phyloP scores from a whole-genome alignment of 169 alveolate species.

The Eimeria praecox region DNA sequence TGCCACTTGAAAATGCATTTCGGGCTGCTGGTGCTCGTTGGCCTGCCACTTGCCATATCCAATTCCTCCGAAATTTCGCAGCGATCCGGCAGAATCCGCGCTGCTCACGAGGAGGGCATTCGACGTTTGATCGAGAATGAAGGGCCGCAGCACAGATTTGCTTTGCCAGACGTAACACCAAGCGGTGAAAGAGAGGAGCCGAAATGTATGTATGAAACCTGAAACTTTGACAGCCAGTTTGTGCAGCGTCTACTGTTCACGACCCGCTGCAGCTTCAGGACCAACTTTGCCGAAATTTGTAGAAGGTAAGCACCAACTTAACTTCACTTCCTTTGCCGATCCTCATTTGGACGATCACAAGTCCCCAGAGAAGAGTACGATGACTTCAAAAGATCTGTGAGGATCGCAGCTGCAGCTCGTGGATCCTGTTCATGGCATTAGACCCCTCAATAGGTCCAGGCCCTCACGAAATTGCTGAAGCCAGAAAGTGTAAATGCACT shows the following conservation, averaged over 20 bases:
- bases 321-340: neutral
- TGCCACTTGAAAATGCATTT: conserved; percentile 8
- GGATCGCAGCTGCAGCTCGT: neutral
- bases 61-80: conserved; percentile 22
- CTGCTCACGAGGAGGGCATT: neutral
- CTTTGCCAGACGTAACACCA: neutral
- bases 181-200: neutral
- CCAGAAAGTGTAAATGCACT: conserved; percentile 63
- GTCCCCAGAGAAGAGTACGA: conserved; percentile 70
- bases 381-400: conserved; percentile 63
- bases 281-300: conserved; percentile 25
- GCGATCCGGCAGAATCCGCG: conserved; percentile 25
- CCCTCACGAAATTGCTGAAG: conserved; percentile 60
- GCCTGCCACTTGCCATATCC: neutral
- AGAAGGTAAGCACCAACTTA: neutral
- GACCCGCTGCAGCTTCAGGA: neutral
- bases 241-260: neutral
- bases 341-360: neutral
- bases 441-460: conserved; percentile 22
- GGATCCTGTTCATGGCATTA: neutral
- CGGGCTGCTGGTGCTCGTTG: neutral
- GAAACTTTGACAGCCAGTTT: neutral
- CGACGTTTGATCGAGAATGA: conserved; percentile 44
- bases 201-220: neutral
- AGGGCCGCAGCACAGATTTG: neutral